A percentile compares a stretch with the other conserved stretches of the same genome.
Conservation (phyloP, 805 yeast genomes). For the Ogataea minuta region DNA sequence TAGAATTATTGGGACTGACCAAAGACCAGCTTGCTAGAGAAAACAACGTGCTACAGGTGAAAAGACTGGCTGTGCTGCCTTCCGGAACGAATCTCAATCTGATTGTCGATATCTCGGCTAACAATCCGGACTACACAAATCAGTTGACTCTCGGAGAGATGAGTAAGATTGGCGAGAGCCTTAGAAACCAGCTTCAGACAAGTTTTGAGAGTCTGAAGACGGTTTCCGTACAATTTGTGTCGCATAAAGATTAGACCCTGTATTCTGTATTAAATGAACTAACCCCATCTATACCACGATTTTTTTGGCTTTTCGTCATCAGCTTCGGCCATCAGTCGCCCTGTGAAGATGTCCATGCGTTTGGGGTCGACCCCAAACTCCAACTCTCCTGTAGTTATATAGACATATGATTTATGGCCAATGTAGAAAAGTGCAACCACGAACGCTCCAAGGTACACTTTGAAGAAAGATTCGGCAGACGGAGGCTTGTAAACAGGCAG, state of each 20-base stretch:
- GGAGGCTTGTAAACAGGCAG: constrained; percentile 38
- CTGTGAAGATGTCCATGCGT: constrained; percentile 24
- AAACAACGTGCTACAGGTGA: constrained; percentile 33
- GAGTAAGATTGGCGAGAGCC: constrained; percentile 29
- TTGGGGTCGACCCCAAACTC: constrained; percentile 17
- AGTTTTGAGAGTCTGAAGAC: constrained; percentile 36
- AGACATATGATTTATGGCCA: constrained; percentile 39
- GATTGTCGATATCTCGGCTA: constrained; percentile 32
- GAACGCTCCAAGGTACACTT: constrained; percentile 46
- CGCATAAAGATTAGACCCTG: constrained; percentile 19
- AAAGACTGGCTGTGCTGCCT: constrained; percentile 45
- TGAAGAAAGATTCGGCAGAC: constrained; percentile 39
- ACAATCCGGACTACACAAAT: constrained; percentile 31
- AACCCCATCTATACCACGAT: constrained; percentile 19
- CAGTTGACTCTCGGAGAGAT: constrained; percentile 33
- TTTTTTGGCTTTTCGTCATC: constrained; percentile 40
- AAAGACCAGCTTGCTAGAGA: constrained; percentile 33
- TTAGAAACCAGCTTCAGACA: constrained; percentile 31
- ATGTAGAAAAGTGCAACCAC: constrained; percentile 42
- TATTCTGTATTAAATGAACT: constrained; percentile 6
- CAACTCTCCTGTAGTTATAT: constrained; percentile 9
- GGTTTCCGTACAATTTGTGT: constrained; percentile 34
- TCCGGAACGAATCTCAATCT: constrained; percentile 55
- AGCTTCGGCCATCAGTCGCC: constrained; percentile 33
- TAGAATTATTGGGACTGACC: constrained; percentile 37